Conservation (phyloP, 2,329 filamentous ascomycete species). For the Sporothrix inflata region DNA sequence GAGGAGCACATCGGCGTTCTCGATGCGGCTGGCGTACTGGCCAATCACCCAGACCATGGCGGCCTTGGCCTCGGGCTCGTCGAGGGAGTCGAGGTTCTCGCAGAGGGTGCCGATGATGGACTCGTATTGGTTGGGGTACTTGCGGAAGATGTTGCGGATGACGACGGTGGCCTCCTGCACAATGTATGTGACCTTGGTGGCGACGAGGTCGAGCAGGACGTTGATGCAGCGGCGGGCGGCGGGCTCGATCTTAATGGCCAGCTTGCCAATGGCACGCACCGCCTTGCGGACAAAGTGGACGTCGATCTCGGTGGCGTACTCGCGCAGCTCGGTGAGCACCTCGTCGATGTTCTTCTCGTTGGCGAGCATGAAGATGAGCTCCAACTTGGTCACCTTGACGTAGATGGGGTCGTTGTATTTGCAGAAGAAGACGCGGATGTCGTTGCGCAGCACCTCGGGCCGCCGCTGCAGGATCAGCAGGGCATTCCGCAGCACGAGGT, state of each 20-base stretch:
- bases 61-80: conserved; percentile 96
- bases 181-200: conserved; percentile 98
- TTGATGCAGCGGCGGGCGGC: conserved; percentile 91
- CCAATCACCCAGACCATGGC: conserved; percentile 99
- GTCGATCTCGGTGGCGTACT: conserved; percentile 98
- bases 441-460: conserved; percentile 91
- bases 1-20: conserved; percentile 90
- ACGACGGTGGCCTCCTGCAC: conserved; percentile 98
- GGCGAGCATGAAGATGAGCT: conserved; percentile 98
- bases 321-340: conserved; percentile 88
- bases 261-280: conserved; percentile 93
- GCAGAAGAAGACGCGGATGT: conserved; percentile 99
- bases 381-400: conserved; percentile 97
- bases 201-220: conserved; percentile 86
- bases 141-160: conserved; percentile 98
- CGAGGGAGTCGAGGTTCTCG: conserved; percentile 92
- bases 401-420: conserved; percentile 99
- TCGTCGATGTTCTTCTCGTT: conserved; percentile 95
- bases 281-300: conserved; percentile 98
- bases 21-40: conserved; percentile 95
- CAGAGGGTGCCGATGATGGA: conserved; percentile 95
- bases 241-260: conserved; percentile 98
- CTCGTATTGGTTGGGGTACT: conserved; percentile 98
- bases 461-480: conserved; percentile 89
- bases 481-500: conserved; percentile 90